Evolutionary conservation across 78 protist species (phyloP).

Genomic region (Andalucia godoyi): DNA sequence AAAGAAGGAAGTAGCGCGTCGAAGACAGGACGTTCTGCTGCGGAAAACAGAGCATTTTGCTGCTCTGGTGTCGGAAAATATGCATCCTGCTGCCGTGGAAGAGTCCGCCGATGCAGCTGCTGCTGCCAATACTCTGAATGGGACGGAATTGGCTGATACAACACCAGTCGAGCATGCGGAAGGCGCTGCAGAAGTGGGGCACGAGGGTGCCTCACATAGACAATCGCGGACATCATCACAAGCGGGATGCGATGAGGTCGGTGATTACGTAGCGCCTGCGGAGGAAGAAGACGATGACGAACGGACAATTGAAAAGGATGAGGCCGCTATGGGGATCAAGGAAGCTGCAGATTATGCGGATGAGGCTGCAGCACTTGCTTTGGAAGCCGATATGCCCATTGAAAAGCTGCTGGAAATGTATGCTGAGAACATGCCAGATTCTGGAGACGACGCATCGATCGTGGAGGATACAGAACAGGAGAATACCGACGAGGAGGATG

Average conservation of each 20-base stretch:
- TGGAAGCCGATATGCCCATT: background rate
- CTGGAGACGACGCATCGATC: background rate
- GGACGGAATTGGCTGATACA: background rate
- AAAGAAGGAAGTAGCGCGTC: slow-evolving; percentile 32
- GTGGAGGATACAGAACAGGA: background rate
- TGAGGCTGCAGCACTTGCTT: slow-evolving; percentile 7
- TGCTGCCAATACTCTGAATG: background rate
- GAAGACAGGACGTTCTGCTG: slow-evolving; percentile 36
- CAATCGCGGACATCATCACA: background rate
- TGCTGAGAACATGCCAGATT: background rate
- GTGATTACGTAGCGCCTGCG: background rate
- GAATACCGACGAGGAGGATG: background rate
- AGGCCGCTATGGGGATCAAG: slow-evolving; percentile 12
- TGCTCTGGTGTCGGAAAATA: background rate
- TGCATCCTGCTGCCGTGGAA: background rate
- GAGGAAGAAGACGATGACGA: slow-evolving; percentile 3
- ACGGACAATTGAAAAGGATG: background rate
- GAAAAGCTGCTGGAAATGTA: background rate
- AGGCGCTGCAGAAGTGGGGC: no score
- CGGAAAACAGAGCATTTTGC: slow-evolving; percentile 46
- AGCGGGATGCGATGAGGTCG: slow-evolving; percentile 13
- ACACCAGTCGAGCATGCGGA: slow-evolving; percentile 3
- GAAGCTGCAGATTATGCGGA: background rate
- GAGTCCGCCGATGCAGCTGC: background rate
- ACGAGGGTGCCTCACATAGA: background rate